Evolutionary conservation across 305 asterid genomes (phyloP), one percentile per base, ranked within the genome.

Genomic region (Fraxinus sp.): DNA sequence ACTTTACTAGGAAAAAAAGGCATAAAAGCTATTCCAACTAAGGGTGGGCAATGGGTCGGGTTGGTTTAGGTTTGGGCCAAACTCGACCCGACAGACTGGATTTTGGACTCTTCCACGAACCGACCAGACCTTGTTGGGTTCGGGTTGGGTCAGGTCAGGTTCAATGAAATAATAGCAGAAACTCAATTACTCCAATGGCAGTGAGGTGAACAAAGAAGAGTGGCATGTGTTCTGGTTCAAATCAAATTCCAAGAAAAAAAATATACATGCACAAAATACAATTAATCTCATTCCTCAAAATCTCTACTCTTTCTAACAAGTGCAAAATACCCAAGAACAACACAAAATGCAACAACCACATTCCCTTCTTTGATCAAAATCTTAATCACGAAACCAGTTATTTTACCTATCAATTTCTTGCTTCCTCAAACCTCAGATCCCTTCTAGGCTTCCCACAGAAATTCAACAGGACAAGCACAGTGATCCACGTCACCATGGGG

Each of bases 281-380:
- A 62, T 10, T 10, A 20, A 62, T 24, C 20, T 70, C 75, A 70
- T 26, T 26, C 5, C 39, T 70, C 39, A 70, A 70, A 13, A 72
- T 80, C 77, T 79, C 41, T 78, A 20, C 80, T 79, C 74, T 80
- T 87, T 37, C 82, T 80, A 57, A 89, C 46, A 83, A 88, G 86
- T 10, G 81, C 87, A 86, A 89, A 84, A 64, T 87, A 89, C 1
- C 90, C 89, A 57, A 89, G 62, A 79, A 87, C 84, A 85, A 87
- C 92, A 85, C 89, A 89, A 52, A 89, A 35, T 22, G 87, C 88
- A 74, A 91, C 92, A 28, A 86, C 91, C 76, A 86, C 37, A 80
- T 89, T 89, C 36, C 92, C 92, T 78, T 89, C 91, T 79, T 77
- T 89, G 30, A 89, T 77, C 84, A 88, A 77, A 72, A 88, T 84